Evolutionary conservation across 2,329 filamentous ascomycete genomes (phyloP).

Genomic region (Trichoderma brevicompactum): DNA sequence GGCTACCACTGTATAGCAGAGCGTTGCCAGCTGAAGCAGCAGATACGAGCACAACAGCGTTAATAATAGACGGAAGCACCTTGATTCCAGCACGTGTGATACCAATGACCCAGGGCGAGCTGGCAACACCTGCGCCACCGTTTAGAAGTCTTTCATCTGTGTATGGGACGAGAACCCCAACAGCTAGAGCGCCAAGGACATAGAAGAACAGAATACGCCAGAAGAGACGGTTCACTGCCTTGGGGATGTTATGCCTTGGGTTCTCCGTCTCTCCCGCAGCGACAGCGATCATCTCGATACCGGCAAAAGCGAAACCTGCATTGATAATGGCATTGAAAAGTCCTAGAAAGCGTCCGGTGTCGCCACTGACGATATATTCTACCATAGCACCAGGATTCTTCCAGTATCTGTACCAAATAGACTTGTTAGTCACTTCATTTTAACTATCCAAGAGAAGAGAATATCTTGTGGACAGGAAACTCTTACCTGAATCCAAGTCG

Average conservation of each 20-base stretch:
- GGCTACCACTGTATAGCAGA: constrained; percentile 53
- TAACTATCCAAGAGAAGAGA: background rate
- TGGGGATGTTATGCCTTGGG: constrained; percentile 66
- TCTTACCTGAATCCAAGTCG: constrained; percentile 59
- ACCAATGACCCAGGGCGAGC: constrained; percentile 65
- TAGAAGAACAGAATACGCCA: constrained; percentile 74
- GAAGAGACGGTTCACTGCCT: constrained; percentile 73
- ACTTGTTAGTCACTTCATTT: background rate
- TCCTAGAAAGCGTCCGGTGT: constrained; percentile 65
- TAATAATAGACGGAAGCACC: constrained; percentile 59
- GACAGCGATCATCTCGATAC: constrained; percentile 68
- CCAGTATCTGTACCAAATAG: constrained; percentile 50
- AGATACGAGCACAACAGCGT: constrained; percentile 64
- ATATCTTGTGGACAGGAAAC: background rate
- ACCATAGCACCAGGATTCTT: constrained; percentile 41
- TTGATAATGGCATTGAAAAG: constrained; percentile 62
- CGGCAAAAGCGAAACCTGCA: constrained; percentile 70
- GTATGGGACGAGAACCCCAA: constrained; percentile 59
- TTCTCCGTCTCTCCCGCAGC: constrained; percentile 64
- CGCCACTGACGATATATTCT: constrained; percentile 48
- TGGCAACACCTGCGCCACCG: constrained; percentile 58
- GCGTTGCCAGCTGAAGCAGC: constrained; percentile 51
- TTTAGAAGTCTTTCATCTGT: constrained; percentile 53
- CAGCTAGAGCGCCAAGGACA: constrained; percentile 64
- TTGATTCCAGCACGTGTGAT: constrained; percentile 57